Evolutionary conservation across 2,329 filamentous ascomycete genomes (phyloP), one percentile per base, ranked within the genome.

Genomic region (Dactylellina parvicollis): DNA sequence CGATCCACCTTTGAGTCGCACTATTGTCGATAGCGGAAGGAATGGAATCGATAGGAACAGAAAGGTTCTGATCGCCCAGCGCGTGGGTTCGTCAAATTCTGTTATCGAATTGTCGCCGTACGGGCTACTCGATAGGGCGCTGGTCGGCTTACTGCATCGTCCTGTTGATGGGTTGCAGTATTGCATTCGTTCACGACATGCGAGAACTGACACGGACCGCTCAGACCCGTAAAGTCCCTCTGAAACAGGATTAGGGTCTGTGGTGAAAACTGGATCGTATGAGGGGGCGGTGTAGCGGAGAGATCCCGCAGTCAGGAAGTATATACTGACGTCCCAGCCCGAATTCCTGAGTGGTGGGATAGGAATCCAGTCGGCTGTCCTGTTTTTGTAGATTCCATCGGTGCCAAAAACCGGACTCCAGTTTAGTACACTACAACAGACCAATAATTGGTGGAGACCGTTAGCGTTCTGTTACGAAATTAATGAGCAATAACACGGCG

Each of bases 111-210:
- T 32, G 4, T 18, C 16, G 24, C 44, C 14, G 22, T 52, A 24
- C 22, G 7, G 46, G 16, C 54, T 52, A 42, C 18, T 54, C 22
- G 46, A 30, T n/a, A n/a, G n/a, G n/a, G n/a, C n/a, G n/a, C n/a
- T n/a, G n/a, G n/a, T n/a, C 3, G 57, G 57, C n/a, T 9, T 32
- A 40, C 36, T 34, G 34, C 59, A 54, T 26, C 38, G 52, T 10
- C 59, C 46, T 7, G 36, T 42, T n/a, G 59, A 62, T 9, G 59
- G 46, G 18, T 62, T 54, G 42, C 59, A 62, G n/a, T 40, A 62
- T 28, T 54, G 59, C 4, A 20, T 20, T 32, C 40, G 47, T 62
- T 62, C 46, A 12, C 18, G 34, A 36, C 57, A 61, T 3, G 59
- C 59, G 7, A 62, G 59, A 24, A 50, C 46, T 34, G 59, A 62